Conservation (phyloP, 192 early-diverging fungal species). For the Pilobolus umbonatus region DNA sequence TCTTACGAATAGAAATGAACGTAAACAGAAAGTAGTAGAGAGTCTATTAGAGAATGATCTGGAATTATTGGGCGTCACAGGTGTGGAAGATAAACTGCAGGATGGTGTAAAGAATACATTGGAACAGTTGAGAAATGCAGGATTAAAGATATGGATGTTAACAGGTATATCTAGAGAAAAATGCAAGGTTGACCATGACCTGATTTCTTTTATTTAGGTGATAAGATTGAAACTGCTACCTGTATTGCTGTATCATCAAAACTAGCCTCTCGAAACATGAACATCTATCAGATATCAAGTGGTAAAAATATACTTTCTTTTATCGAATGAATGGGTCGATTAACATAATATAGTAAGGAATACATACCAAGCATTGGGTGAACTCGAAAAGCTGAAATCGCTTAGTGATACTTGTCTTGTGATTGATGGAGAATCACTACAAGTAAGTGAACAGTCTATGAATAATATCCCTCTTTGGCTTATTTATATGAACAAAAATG, state of each 20-base stretch:
- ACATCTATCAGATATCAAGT: constrained; percentile 75
- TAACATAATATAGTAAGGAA: constrained; percentile 35
- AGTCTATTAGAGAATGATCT: constrained; percentile 76
- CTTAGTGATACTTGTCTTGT: constrained; percentile 77
- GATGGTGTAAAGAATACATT: constrained; percentile 87
- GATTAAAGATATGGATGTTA: constrained; percentile 95
- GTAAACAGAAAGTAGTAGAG: constrained; percentile 62
- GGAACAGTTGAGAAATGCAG: constrained; percentile 85
- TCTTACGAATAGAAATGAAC: constrained; percentile 63
- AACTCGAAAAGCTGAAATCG: constrained; percentile 66
- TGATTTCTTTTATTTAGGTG: constrained; percentile 39
- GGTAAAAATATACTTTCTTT: constrained; percentile 32
- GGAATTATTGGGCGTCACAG: constrained; percentile 88
- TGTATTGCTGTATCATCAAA: constrained; percentile 93
- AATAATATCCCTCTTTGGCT: too few species aligned
- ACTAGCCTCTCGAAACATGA: constrained; percentile 82
- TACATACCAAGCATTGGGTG: constrained; percentile 53
- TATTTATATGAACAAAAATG: too few species aligned
- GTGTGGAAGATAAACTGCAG: constrained; percentile 95
- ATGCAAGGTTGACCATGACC: not conserved
- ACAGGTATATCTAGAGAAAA: too few species aligned
- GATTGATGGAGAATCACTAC: constrained; percentile 90
- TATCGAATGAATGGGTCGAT: too few species aligned
- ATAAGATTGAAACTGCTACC: constrained; percentile 96
- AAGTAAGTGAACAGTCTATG: constrained; percentile 36